Conservation (phyloP, 257 asterid genomes). For the Dorcoceras hygrometricum region DNA sequence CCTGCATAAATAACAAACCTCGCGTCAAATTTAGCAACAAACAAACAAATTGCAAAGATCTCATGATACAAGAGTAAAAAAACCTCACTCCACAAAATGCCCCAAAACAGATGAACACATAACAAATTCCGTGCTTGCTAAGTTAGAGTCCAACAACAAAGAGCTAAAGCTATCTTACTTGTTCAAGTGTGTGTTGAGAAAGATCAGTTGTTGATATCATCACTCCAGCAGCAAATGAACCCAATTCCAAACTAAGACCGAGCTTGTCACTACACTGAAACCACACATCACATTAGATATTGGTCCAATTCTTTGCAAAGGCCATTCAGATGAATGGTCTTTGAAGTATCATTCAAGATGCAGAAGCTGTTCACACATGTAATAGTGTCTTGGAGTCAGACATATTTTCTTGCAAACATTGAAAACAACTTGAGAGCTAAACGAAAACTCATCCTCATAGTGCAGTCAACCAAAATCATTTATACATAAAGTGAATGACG, state of each 20-base stretch:
- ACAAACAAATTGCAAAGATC: conserved; percentile 16
- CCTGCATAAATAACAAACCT: conserved; percentile 48
- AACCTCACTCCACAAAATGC: conserved; percentile 3
- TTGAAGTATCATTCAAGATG: conserved; percentile 1
- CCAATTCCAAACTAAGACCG: conserved; percentile 98
- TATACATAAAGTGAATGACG: background rate
- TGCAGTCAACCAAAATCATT: background rate
- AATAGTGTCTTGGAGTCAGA: background rate
- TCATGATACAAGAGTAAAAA: background rate
- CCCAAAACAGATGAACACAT: conserved; percentile 7
- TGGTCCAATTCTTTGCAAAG: conserved; percentile 21
- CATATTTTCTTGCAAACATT: background rate
- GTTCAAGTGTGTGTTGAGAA: conserved; percentile 96
- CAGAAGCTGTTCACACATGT: conserved; percentile 2
- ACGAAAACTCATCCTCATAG: conserved; percentile 2
- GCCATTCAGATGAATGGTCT: background rate
- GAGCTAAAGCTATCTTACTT: conserved; percentile 43
- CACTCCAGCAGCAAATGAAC: conserved; percentile 99
- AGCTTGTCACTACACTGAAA: conserved; percentile 98
- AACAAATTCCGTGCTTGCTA: background rate
- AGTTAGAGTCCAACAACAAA: conserved; percentile 7
- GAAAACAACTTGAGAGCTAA: background rate
- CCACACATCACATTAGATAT: conserved; percentile 28
- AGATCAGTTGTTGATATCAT: conserved; percentile 98
- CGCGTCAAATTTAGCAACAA: conserved; percentile 26